Evolutionary conservation across 805 yeast species (phyloP), one percentile per base, ranked within the genome.

Genomic region (Candida ipomoeae): DNA sequence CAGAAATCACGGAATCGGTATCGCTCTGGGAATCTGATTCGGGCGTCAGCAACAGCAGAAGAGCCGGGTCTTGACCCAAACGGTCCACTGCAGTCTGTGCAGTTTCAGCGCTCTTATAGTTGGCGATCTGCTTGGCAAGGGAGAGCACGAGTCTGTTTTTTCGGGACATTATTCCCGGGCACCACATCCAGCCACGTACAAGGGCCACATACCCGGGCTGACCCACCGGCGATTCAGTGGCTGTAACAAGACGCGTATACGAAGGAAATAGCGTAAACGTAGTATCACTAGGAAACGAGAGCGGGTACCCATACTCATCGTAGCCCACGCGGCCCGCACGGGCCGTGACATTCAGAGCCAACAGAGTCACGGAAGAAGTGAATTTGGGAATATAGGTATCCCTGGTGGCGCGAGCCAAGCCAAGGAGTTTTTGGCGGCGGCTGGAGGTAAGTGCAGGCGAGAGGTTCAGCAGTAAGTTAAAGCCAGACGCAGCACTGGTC

Each of bases 61-160:
- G 52, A 13, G 40, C 21, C 14, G 50, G 55, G 34, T 52, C 53
- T 35, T 47, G 46, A 31, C 50, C 48, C 21, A 55, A 51, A 20
- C 56, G 50, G 2, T 54, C 58, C 10, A 57, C 56, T 11, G 61
- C 61, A 14, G 14, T 36, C 35, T 56, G 53, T 6, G 53, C 50
- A 37, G 55, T 57, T 1, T 61, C 50, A 21, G 64, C 65, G 39
- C 51, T 41, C n/a, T 55, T 53, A 49, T 64, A 68, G 45, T 81
- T 79, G 0, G 83, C 78, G 45, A 87, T 70, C 64, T 87, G 89
- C 52, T 81, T 80, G 3, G 89, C 88, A 40, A 89, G 66, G 0
- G 89, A 77, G 20, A 86, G 64, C 32, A 91, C 71, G 40, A 91
- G 64, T 51, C 84, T 71, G 65, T 89, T 89, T 60, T 85, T 89